A percentile compares a stretch with the other conserved stretches of the same genome.
phyloP scores from a whole-genome alignment of 768 basidiomycete genomes.

The Phylloporus sp. region DNA sequence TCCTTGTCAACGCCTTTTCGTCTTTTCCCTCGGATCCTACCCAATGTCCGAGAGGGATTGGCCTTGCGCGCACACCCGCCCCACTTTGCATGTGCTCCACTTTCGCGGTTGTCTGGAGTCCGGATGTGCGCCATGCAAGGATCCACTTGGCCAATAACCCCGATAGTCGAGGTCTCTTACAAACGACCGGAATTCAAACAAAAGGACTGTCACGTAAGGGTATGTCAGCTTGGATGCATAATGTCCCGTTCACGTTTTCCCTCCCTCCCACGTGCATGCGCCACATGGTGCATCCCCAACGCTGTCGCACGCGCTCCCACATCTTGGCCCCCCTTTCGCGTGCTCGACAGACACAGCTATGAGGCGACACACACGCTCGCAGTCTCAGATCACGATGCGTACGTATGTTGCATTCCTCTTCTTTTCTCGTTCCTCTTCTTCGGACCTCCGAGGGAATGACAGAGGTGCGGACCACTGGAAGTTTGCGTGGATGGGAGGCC shows the following conservation, averaged over 20 bases:
- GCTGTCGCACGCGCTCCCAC: constrained; percentile 9
- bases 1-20: background rate
- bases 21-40: background rate
- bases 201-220: constrained; percentile 2
- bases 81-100: background rate
- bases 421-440: constrained; percentile 6
- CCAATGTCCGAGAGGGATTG: background rate
- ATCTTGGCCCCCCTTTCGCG: background rate
- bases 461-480: background rate
- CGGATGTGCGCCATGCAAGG: background rate
- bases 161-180: background rate
- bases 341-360: constrained; percentile 5
- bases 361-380: constrained; percentile 1
- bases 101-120: constrained; percentile 3
- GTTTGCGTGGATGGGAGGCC: background rate
- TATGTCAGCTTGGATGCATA: background rate
- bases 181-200: background rate
- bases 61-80: background rate
- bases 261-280: constrained; percentile 8
- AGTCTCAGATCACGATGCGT: constrained; percentile 1
- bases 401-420: constrained; percentile 6
- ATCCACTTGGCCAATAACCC: background rate
- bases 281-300: constrained; percentile 10
- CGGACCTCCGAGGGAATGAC: constrained; percentile 22
- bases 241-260: constrained; percentile 8